A percentile compares a stretch with the other conserved stretches of the same genome.
Evolutionary conservation across 371 early-diverging fungal species (phyloP).

Genomic region (Saksenaea oblongispora): DNA sequence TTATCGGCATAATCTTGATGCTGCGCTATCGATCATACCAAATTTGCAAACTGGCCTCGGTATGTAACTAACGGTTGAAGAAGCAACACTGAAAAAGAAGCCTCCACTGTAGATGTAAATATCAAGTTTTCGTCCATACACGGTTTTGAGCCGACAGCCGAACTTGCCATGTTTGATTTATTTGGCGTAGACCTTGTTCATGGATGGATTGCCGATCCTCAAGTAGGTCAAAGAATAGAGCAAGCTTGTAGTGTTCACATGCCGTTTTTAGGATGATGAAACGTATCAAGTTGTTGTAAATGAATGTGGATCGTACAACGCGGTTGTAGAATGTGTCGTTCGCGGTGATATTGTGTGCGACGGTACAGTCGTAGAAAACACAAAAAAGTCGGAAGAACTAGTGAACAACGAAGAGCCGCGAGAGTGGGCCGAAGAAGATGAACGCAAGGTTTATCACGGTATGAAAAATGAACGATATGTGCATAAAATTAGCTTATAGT

Average conservation of each 20-base stretch:
- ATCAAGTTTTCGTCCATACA: constrained; percentile 74
- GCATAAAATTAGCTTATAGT: background rate
- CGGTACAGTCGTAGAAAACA: constrained; percentile 34
- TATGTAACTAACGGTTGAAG: constrained; percentile 9
- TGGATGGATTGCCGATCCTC: constrained; percentile 88
- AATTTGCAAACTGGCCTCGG: constrained; percentile 52
- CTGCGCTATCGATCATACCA: constrained; percentile 54
- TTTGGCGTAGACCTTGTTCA: constrained; percentile 83
- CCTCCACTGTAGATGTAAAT: constrained; percentile 77
- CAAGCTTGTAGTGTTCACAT: background rate
- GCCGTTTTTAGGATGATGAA: constrained; percentile 41
- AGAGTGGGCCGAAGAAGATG: constrained; percentile 23
- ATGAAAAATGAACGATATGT: background rate
- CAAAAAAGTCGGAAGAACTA: background rate
- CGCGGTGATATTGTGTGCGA: constrained; percentile 59
- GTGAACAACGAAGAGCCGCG: background rate
- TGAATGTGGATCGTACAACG: constrained; percentile 70
- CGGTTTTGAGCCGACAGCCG: constrained; percentile 79
- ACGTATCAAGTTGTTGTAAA: constrained; percentile 59
- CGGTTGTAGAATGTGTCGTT: constrained; percentile 78
- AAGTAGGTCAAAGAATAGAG: constrained; percentile 25
- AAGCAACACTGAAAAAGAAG: background rate
- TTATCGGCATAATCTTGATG: constrained; percentile 41
- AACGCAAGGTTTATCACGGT: constrained; percentile 37
- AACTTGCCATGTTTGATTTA: constrained; percentile 76